Base-by-base conservation (phyloP, 164 flowering plant species). In the Vitis rupestris region DNA sequence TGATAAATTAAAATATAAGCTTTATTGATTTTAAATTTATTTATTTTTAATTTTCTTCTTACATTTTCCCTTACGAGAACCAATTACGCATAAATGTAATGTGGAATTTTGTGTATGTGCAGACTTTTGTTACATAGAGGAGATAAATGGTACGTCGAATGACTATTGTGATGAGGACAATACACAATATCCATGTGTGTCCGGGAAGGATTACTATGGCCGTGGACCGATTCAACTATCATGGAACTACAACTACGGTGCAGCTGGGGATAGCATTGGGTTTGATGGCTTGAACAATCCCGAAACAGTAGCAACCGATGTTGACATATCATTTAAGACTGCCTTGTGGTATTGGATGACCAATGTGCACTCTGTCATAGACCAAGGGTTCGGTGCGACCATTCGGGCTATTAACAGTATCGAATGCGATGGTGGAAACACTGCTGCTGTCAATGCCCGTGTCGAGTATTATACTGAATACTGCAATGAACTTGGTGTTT, bases 161-260 rank as follows among this genome's bases (percentile, higher is more conserved):
- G 66, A 70, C 72, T 70, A 70, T 19, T 70, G 72, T 48, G 67
- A 70, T 12, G 67, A 70, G 49, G 12, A 9, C 8, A 62, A 62
- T 60, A 63, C 66, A 1, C 66, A 70, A 10, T 70, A 70, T 27
- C 66, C 66, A 31, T 70, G 72, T 53, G 61, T 60, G 12, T 51
- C 66, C 4, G 54, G 17, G 17, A 70, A 70, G 67, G 17, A 3
- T 1, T 70, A 62, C 72, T 63, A 27, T 9, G 72, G 72, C 0
- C 50, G 72, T 2, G 72, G 44, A 66, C 9, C 47, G 52, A 4
- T 37, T 37, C 72, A 70, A 70, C 59, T 70, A 10, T 70, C 72
- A 50, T 72, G 75, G 75, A 72, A 72, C 61, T 72, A 29, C 70
- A 72, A 72, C 71, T 72, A 72, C 12, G 75, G 75, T 2, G 61